A percentile compares a stretch with the other conserved stretches of the same genome.
Evolutionary conservation across 768 basidiomycete genomes (phyloP).

Genomic region (Sarcomyxa edulis): DNA sequence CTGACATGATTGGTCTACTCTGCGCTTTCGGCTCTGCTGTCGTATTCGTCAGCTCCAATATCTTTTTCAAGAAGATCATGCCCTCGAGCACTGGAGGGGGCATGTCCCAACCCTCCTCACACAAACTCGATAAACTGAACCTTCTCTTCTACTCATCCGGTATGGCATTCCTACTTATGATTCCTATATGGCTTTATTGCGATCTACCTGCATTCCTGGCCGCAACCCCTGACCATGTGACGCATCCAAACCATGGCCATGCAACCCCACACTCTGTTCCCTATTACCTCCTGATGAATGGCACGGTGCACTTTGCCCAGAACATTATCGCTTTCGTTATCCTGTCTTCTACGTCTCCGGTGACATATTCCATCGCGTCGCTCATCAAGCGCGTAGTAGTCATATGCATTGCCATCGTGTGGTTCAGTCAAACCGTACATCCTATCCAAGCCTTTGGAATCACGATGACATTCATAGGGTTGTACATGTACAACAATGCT

Average conservation of each 20-base stretch:
- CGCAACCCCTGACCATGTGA: constrained; percentile 32
- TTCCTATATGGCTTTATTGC: constrained; percentile 90
- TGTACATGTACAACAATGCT: constrained; percentile 95
- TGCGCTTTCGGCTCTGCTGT: constrained; percentile 97
- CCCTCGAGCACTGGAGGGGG: constrained; percentile 50
- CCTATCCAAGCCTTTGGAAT: constrained; percentile 89
- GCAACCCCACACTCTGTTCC: constrained; percentile 55
- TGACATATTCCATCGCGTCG: constrained; percentile 98
- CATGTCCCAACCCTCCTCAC: constrained; percentile 34
- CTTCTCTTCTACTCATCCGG: constrained; percentile 90
- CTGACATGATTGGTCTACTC: constrained; percentile 80
- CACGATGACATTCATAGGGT: constrained; percentile 77
- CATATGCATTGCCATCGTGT: constrained; percentile 95
- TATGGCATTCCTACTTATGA: constrained; percentile 93
- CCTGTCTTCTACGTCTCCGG: constrained; percentile 92
- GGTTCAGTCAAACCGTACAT: constrained; percentile 89
- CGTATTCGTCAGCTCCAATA: constrained; percentile 96
- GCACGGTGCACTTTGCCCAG: constrained; percentile 93
- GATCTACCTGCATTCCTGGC: constrained; percentile 72
- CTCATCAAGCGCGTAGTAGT: constrained; percentile 97
- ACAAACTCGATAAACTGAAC: constrained; percentile 96
- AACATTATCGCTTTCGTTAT: constrained; percentile 98
- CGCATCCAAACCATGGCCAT: constrained; percentile 41
- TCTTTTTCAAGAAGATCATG: constrained; percentile 99
- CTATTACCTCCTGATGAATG: constrained; percentile 90